Evolutionary conservation across 495 filamentous ascomycete species (phyloP).

Genomic region (Penicillium canescens): DNA sequence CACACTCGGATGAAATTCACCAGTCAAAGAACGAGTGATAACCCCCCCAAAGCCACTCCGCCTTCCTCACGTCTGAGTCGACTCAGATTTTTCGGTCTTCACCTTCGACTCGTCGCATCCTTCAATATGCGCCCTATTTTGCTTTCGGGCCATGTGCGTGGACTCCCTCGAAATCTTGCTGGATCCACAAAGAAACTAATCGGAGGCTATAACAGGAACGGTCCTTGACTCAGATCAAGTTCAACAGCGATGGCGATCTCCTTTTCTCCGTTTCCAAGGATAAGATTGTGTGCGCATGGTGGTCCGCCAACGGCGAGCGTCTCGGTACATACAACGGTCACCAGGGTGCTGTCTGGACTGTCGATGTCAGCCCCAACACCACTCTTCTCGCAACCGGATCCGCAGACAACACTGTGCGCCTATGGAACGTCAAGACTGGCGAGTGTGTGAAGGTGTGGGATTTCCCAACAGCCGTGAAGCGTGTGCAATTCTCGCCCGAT

Average conservation of each 20-base stretch:
- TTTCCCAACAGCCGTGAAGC: constrained; percentile 92
- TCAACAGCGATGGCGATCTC: constrained; percentile 94
- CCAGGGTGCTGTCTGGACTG: constrained; percentile 96
- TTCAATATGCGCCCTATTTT: constrained; percentile 88
- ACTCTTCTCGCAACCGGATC: constrained; percentile 91
- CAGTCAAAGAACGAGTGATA: constrained; percentile 36
- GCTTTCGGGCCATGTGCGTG: constrained; percentile 82
- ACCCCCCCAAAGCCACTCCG: constrained; percentile 44
- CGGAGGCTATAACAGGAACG: constrained; percentile 63
- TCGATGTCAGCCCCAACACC: constrained; percentile 94
- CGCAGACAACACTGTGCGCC: constrained; percentile 94
- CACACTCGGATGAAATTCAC: constrained; percentile 41
- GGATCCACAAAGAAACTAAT: constrained; percentile 27
- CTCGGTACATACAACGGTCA: constrained; percentile 96
- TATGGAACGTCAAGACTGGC: constrained; percentile 96
- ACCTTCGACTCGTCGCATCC: constrained; percentile 12
- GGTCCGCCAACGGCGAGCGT: constrained; percentile 89
- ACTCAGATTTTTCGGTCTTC: constrained; percentile 22
- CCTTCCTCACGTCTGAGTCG: constrained; percentile 25
- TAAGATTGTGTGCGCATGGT: constrained; percentile 95
- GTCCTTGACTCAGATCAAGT: constrained; percentile 97
- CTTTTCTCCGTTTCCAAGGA: constrained; percentile 98
- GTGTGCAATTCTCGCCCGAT: constrained; percentile 94
- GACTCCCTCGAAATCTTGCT: constrained; percentile 11
- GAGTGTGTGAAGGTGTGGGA: constrained; percentile 95